Conservation (phyloP, 192 early-diverging fungal species). For the Podila horticola region DNA sequence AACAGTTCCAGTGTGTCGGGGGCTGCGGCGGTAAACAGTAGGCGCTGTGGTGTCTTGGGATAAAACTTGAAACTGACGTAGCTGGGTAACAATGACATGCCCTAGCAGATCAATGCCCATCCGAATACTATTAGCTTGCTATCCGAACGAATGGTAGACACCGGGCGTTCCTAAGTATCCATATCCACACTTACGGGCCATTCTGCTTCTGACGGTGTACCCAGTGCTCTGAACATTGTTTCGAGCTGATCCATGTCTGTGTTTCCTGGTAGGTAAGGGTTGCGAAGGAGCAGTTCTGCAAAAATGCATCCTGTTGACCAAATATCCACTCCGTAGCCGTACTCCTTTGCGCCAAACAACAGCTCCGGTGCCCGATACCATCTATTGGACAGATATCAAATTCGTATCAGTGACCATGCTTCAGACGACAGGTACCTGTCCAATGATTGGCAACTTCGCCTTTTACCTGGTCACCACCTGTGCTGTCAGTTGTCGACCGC, state of each 20-base stretch:
- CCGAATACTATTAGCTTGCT: not conserved
- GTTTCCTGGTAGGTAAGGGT: constrained; percentile 90
- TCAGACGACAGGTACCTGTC: too few relatives aligned
- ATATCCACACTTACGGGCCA: constrained; percentile 69
- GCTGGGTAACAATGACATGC: constrained; percentile 75
- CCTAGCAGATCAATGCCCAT: constrained; percentile 46
- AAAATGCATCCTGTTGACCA: constrained; percentile 99
- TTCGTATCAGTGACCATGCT: too few relatives aligned
- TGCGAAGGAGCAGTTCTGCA: constrained; percentile 94
- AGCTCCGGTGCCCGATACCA: constrained; percentile 99
- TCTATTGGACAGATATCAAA: constrained; percentile 37
- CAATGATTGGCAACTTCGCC: too few relatives aligned
- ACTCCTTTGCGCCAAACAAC: constrained; percentile 88
- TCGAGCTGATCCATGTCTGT: constrained; percentile 81
- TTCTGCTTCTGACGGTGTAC: constrained; percentile 83
- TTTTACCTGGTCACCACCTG: constrained; percentile 88
- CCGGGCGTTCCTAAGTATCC: not conserved
- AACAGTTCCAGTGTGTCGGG: constrained; percentile 87
- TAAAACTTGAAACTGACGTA: constrained; percentile 78
- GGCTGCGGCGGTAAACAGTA: constrained; percentile 86
- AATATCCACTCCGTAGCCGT: constrained; percentile 91
- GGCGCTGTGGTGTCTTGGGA: constrained; percentile 74
- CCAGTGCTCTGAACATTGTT: constrained; percentile 81
- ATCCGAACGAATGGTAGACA: not conserved
- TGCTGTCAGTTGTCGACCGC: constrained; percentile 82